A percentile compares a stretch with the other conserved stretches of the same genome.
phyloP scores from a whole-genome alignment of 108 stramenopile species.

The Skeletonema grethae region DNA sequence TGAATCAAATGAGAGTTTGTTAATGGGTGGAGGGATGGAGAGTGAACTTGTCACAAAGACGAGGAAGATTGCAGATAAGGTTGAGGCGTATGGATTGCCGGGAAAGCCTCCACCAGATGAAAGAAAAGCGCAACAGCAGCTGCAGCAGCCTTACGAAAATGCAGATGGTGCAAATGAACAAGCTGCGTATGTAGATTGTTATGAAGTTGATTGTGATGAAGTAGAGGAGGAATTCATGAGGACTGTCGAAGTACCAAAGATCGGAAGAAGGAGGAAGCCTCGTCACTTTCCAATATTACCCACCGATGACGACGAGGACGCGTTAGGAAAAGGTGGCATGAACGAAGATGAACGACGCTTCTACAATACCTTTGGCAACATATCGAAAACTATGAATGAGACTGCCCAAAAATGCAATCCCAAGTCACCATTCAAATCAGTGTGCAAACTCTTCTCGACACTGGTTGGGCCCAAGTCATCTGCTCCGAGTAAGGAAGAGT shows the following conservation, averaged over 20 bases:
- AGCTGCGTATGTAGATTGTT: not conserved
- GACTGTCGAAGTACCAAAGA: not conserved
- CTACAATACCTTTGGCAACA: constrained; percentile 3
- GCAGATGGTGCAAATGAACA: not conserved
- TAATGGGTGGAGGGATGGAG: constrained; percentile 6
- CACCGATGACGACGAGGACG: constrained; percentile 17
- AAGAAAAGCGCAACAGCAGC: not conserved
- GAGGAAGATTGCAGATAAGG: constrained; percentile 29
- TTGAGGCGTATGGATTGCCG: constrained; percentile 44
- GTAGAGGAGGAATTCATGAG: not conserved
- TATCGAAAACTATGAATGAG: not conserved
- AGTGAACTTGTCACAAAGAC: constrained; percentile 19
- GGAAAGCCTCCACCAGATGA: not conserved
- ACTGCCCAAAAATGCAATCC: not conserved
- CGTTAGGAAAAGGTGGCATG: constrained; percentile 3
- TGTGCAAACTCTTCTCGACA: constrained; percentile 14
- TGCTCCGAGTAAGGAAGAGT: constrained; percentile 27
- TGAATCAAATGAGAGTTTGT: constrained; percentile 4
- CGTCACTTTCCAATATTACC: constrained; percentile 37
- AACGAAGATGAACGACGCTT: constrained; percentile 12
- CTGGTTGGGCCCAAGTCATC: constrained; percentile 18
- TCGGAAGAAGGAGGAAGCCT: constrained; percentile 5
- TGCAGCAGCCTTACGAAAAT: not conserved
- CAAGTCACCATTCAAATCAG: not conserved
- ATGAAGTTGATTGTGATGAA: not conserved